These are phyloP conservation scores for Xylaria sp. DNA, from an alignment of 2,329 filamentous ascomycete species.

Conservation along the genomic window DNA sequence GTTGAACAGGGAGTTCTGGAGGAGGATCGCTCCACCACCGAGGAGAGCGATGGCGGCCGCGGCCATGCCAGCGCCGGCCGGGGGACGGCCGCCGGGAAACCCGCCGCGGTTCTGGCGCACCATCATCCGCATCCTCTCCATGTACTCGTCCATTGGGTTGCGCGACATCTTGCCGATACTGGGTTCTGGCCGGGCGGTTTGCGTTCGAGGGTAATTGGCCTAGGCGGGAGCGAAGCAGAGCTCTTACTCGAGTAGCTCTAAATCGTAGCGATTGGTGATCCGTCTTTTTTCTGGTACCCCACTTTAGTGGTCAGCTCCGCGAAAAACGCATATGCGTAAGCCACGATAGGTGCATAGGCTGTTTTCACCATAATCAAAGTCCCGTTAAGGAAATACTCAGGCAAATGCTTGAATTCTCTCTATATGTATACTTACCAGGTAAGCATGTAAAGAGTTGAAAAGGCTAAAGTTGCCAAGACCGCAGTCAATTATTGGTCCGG, in stretches of 20 bases:
- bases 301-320: background rate
- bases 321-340: background rate
- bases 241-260: constrained; percentile 10
- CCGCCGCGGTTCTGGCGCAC: constrained; percentile 43
- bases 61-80: constrained; percentile 45
- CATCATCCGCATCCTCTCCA: constrained; percentile 30
- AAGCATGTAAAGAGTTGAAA: background rate
- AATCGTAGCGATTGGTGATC: constrained; percentile 19
- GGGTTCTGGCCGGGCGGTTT: background rate
- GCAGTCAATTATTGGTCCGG: background rate
- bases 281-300: constrained; percentile 15
- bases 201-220: constrained; percentile 5
- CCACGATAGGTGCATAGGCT: too few relatives aligned
- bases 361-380: too few relatives aligned
- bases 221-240: constrained; percentile 12
- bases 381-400: too few relatives aligned
- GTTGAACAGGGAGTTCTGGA: constrained; percentile 69
- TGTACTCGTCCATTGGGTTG: constrained; percentile 36
- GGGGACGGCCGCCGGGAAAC: constrained; percentile 47
- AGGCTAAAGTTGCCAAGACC: background rate
- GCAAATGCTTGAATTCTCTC: too few relatives aligned
- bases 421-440: too few relatives aligned
- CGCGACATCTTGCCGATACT: constrained; percentile 35
- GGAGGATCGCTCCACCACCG: constrained; percentile 52
- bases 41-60: constrained; percentile 48